phyloP scores from a whole-genome alignment of 1,284 basidiomycete genomes.

The Cutaneotrichosporon arboriforme region DNA sequence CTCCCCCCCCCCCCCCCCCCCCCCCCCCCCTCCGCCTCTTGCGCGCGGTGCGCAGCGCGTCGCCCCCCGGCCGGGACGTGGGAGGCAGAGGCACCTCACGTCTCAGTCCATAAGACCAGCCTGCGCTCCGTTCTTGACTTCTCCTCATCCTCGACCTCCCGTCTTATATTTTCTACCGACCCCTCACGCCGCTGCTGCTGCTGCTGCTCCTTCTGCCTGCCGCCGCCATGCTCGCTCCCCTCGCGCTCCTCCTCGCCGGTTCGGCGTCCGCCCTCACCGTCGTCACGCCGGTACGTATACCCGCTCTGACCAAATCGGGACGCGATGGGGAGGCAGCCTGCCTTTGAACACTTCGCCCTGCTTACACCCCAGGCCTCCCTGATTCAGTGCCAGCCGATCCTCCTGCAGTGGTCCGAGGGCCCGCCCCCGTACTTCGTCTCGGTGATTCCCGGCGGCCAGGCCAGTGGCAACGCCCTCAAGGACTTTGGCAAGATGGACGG shows the following conservation, averaged over 20 bases:
- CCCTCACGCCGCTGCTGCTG: no score
- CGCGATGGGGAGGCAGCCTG: no score
- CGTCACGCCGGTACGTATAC: background rate
- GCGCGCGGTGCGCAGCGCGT: no score
- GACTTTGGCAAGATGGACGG: constrained; percentile 42
- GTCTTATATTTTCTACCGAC: no score
- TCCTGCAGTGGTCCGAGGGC: constrained; percentile 57
- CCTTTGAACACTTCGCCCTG: background rate
- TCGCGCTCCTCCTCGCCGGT: background rate
- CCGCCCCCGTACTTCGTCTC: constrained; percentile 60
- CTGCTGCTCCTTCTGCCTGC: background rate
- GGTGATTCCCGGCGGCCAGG: constrained; percentile 64
- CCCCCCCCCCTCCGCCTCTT: no score
- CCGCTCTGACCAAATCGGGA: no score
- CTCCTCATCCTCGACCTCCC: background rate
- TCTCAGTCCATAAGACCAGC: no score
- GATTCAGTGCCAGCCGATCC: constrained; percentile 40
- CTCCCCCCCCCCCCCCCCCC: no score
- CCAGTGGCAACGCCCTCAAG: constrained; percentile 50
- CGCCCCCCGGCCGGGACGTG: no score
- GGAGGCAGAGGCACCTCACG: no score
- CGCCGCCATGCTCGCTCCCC: background rate
- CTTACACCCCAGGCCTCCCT: constrained; percentile 27
- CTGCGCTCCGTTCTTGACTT: background rate
- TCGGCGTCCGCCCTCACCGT: background rate